Evolutionary conservation across 1,284 basidiomycete species (phyloP).

Genomic region (Schizophyllum commune): DNA sequence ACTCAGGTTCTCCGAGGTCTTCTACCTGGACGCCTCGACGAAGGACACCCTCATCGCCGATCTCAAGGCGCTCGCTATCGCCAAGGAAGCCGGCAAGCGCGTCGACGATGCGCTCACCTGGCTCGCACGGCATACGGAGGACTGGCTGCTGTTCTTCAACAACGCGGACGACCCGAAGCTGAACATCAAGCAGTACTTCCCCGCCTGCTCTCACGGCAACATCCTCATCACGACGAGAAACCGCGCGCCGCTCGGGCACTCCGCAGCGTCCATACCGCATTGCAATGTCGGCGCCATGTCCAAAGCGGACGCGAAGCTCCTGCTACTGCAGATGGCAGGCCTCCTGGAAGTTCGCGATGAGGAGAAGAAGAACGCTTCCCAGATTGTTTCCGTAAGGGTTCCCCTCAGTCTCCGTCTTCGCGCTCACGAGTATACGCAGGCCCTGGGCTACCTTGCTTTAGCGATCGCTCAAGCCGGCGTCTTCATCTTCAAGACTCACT

Average conservation of each 20-base stretch:
- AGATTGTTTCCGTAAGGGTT: conserved; percentile 2
- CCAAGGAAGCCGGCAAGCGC: background rate
- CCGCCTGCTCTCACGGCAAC: conserved; percentile 7
- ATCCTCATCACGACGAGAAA: conserved; percentile 10
- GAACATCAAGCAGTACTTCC: conserved; percentile 7
- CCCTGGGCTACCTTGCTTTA: background rate
- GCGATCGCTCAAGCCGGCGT: conserved; percentile 5
- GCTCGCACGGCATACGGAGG: background rate
- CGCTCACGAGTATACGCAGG: background rate
- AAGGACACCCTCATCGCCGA: background rate
- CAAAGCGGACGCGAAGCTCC: background rate
- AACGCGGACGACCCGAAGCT: conserved; percentile 10
- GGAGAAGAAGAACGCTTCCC: background rate
- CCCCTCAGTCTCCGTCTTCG: background rate
- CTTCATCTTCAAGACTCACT: conserved; percentile 1
- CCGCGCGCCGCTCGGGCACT: conserved; percentile 2
- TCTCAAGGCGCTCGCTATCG: background rate
- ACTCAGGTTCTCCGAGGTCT: conserved; percentile 2
- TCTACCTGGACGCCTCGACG: conserved; percentile 2
- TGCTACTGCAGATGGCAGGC: conserved; percentile 2
- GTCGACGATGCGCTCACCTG: conserved; percentile 1
- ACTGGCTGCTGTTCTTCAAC: conserved; percentile 11
- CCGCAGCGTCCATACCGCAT: background rate
- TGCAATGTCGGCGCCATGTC: background rate
- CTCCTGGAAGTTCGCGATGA: background rate